These are phyloP conservation scores for Boletellus ananas DNA, from an alignment of 768 basidiomycete genomes.

Conservation along the genomic window DNA sequence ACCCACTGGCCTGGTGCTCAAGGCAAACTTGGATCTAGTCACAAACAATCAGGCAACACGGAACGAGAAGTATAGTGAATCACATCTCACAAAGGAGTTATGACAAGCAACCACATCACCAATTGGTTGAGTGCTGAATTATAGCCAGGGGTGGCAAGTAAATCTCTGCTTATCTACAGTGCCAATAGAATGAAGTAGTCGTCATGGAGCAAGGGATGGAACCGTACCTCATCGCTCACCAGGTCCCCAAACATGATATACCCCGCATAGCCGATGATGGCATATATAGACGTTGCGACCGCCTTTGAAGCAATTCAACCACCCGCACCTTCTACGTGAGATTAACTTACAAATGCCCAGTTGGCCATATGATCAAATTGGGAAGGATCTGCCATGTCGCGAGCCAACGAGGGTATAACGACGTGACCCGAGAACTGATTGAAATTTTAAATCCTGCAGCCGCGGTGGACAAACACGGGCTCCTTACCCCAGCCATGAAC, in stretches of 20 bases:
- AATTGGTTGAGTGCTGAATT: conserved; percentile 65
- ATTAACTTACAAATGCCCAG: conserved; percentile 70
- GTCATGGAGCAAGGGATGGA: not conserved
- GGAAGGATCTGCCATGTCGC: conserved; percentile 83
- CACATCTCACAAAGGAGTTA: conserved; percentile 60
- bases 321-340: not conserved
- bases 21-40: conserved; percentile 78
- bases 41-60: conserved; percentile 12
- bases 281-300: conserved; percentile 59
- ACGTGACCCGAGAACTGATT: conserved; percentile 85
- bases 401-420: conserved; percentile 83
- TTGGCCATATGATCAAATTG: conserved; percentile 82
- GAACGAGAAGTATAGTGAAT: not conserved
- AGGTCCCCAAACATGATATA: conserved; percentile 87
- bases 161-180: conserved; percentile 73
- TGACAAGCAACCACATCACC: conserved; percentile 83
- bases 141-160: conserved; percentile 71
- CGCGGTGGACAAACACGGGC: not conserved
- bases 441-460: not conserved
- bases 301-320: conserved; percentile 34
- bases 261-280: conserved; percentile 73
- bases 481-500: conserved; percentile 83
- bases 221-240: conserved; percentile 75
- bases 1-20: conserved; percentile 75
- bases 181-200: not conserved